A percentile compares a stretch with the other conserved stretches of the same genome.
Conservation (phyloP, 2,329 filamentous ascomycete genomes). For the Gliomastix tumulicola region DNA sequence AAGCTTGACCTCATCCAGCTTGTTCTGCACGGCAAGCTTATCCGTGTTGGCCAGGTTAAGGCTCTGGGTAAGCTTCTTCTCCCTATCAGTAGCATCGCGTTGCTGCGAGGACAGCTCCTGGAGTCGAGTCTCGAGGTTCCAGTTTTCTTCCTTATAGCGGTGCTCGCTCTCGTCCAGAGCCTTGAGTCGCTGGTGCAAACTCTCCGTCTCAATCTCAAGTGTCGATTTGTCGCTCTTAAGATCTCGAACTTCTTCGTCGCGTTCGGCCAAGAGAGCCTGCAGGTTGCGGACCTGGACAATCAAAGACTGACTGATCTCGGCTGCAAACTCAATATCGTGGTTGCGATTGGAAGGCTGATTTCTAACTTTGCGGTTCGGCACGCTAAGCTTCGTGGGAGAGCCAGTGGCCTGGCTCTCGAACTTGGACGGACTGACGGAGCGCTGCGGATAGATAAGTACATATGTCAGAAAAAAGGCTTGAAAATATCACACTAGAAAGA, state of each 20-base stretch:
- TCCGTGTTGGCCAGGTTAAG: constrained; percentile 66
- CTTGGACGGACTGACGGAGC: constrained; percentile 65
- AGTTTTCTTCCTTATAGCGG: constrained; percentile 97
- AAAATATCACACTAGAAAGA: too few relatives aligned
- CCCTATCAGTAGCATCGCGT: constrained; percentile 72
- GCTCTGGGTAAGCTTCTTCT: constrained; percentile 71
- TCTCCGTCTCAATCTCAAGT: constrained; percentile 76
- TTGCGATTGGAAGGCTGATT: constrained; percentile 85
- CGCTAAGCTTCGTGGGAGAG: constrained; percentile 83
- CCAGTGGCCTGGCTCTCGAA: constrained; percentile 79
- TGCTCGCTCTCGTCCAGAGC: constrained; percentile 89
- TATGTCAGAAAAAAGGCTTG: too few relatives aligned
- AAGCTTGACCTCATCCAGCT: constrained; percentile 84
- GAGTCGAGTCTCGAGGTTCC: constrained; percentile 88
- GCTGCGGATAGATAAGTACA: too few relatives aligned
- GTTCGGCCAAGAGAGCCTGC: constrained; percentile 76
- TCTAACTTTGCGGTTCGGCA: constrained; percentile 79
- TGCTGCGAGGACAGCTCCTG: constrained; percentile 72
- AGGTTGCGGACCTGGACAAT: constrained; percentile 90
- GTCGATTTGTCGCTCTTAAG: constrained; percentile 68
- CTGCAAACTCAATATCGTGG: constrained; percentile 97
- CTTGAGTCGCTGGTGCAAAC: constrained; percentile 71
- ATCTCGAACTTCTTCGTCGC: constrained; percentile 77
- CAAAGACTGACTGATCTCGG: constrained; percentile 91
- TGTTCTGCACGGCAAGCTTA: constrained; percentile 71